A percentile compares a stretch with the other conserved stretches of the same genome.
These are phyloP conservation scores for Dittrichia graveolens DNA, from an alignment of 129 eudicot genomes.

Conservation along the genomic window DNA sequence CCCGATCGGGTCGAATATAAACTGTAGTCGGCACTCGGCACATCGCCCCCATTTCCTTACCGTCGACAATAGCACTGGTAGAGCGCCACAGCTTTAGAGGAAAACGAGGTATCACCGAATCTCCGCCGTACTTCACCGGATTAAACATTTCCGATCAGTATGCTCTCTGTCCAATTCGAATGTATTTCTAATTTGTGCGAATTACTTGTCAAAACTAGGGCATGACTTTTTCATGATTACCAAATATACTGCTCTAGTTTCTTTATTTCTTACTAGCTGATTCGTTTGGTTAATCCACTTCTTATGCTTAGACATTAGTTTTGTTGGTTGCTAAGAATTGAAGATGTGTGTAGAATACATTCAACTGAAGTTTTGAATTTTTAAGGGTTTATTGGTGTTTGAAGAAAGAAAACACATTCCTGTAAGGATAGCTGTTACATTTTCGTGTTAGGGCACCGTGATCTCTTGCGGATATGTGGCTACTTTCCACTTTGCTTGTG, in stretches of 20 bases:
- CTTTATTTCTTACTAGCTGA: conserved; percentile 10
- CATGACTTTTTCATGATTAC: conserved; percentile 2
- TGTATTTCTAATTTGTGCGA: conserved; percentile 9
- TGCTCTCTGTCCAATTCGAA: background rate
- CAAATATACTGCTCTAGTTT: background rate
- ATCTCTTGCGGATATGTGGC: background rate
- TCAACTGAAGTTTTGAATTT: background rate
- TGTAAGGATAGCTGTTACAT: no score
- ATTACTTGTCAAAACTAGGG: conserved; percentile 26
- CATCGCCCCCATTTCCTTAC: conserved; percentile 12
- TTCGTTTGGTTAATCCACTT: background rate
- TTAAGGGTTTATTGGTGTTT: conserved; percentile 5
- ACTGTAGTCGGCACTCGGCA: background rate
- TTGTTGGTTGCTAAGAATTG: conserved; percentile 20
- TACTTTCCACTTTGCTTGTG: background rate
- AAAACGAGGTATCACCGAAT: background rate
- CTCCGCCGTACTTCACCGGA: conserved; percentile 12
- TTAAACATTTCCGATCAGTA: conserved; percentile 26
- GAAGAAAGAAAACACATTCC: background rate
- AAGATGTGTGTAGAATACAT: background rate
- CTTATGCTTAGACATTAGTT: background rate
- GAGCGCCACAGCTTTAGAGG: background rate
- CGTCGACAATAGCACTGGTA: background rate
- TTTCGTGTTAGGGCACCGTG: no score
- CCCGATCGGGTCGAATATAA: conserved; percentile 42